Base-by-base conservation (phyloP, 1,284 basidiomycete species). In the Chiua sp. region DNA sequence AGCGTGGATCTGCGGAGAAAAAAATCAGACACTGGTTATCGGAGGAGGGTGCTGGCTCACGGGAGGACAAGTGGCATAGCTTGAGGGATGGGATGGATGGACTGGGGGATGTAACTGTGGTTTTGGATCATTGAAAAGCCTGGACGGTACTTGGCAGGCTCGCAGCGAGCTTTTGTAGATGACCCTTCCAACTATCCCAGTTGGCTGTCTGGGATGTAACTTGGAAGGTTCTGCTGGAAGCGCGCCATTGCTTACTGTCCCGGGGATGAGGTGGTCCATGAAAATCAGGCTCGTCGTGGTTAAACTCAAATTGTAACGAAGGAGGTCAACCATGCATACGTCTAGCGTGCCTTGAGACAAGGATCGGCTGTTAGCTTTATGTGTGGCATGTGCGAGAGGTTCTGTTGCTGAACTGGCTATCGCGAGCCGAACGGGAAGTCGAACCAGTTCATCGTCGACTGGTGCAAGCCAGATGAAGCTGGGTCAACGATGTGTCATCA, bases 111-210 rank as follows among this genome's bases (percentile, higher is more conserved):
- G 26, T 16, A 10, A 1, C 18, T 1, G 32, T 18, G 3, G 4
- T 32, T n/a, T 6, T 11, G 18, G 11, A 54, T 0, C 51, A 63
- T 61, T 15, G 16, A 16, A 47, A 23, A 26, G n/a, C 2, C 7
- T 0, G 5, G 7, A 16, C 11, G 18, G 13, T 13, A 26, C 18
- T 12, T 2, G 33, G 51, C 4, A 13, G 2, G 23, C 2, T 18
- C 18, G 0, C 2, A 5, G 5, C 7, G 15, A 1, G 6, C 44
- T 65, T 39, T 68, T 64, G 7, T 67, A 35, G 5, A 10, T 2
- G 35, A 47, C 11, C 58, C 47, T 46, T 49, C 69, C 69, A 69
- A 59, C 56, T 39, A 47, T 16, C 22, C 26, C 35, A 68, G 53
- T 18, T 33, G 69, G 56, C 33, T 2, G 23, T 35, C 1, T n/a